Evolutionary conservation across 805 yeast species (phyloP), one percentile per base, ranked within the genome.

Genomic region (Candida piceae): DNA sequence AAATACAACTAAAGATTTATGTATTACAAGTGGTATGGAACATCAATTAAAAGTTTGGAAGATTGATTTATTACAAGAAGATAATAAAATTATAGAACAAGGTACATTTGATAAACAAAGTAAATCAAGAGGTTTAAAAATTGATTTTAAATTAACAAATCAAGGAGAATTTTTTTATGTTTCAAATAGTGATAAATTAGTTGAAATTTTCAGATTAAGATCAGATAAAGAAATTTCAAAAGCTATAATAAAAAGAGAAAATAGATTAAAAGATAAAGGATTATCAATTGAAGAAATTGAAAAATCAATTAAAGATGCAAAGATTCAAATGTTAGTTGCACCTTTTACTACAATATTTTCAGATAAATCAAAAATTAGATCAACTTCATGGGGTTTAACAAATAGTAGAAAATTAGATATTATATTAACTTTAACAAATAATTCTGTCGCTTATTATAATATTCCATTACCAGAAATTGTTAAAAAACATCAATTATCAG

Each of bases 41-140:
- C 80, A 84, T 45, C 94, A 87, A 55, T 71, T 85, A 22, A 86
- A 85, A 56, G 69, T 89, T 7, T 93, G 97, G 97, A 59, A 62
- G 18, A 52, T 88, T n/a, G 78, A 84, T 53, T 56, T 84, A 21
- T 53, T 57, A 0, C 60, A 64, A 23, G 70, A 67, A 5, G 83
- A 78, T 37, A 53, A 45, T 9, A 71, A 72, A 40, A 55, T 87
- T 26, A 48, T 63, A 2, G 84, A 76, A 48, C 62, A 66, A 32
- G 97, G 97, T 1, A 49, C 63, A 3, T 71, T 83, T 49, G 86
- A 81, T 43, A 86, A 86, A 53, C 84, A 76, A 46, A 82, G 90
- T 57, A 83, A 80, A 50, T 72, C 82, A 31, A 72, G 93, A 53
- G 84, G 88, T 41, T 61, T 72, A 9, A 74, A 70, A 22, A 63